phyloP scores from a whole-genome alignment of 306 rosid species.

The Lathyrus aphaca region DNA sequence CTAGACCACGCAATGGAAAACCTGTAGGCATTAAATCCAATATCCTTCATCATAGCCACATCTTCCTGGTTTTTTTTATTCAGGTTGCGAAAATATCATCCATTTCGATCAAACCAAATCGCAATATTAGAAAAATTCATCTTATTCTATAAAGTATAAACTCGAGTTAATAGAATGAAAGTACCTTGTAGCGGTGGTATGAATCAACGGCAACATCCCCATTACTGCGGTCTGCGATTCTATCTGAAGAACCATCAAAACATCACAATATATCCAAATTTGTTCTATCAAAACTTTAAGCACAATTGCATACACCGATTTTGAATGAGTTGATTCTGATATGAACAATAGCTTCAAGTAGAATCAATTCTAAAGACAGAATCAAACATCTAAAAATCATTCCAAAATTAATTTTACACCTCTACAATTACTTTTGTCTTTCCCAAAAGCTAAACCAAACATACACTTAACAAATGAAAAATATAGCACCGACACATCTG shows the following conservation, averaged over 20 bases:
- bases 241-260: constrained; percentile 45
- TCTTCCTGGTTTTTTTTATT: constrained; percentile 49
- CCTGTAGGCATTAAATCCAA: constrained; percentile 62
- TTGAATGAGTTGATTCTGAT: not conserved
- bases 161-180: constrained; percentile 31
- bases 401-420: too few species aligned
- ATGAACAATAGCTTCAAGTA: too few species aligned
- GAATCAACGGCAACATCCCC: constrained; percentile 60
- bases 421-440: too few species aligned
- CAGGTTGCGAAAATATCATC: not conserved
- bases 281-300: not conserved
- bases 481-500: too few species aligned
- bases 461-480: too few species aligned
- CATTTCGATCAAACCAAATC: constrained; percentile 25
- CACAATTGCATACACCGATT: not conserved
- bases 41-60: constrained; percentile 59
- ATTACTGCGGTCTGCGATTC: constrained; percentile 55
- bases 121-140: constrained; percentile 11
- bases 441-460: too few species aligned
- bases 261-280: constrained; percentile 3
- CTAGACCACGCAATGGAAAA: constrained; percentile 73
- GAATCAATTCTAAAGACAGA: too few species aligned
- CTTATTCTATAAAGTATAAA: constrained; percentile 1
- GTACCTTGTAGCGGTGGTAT: constrained; percentile 71
- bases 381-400: too few species aligned